phyloP scores from a whole-genome alignment of 805 yeast genomes.

The Teunomyces atbi region DNA sequence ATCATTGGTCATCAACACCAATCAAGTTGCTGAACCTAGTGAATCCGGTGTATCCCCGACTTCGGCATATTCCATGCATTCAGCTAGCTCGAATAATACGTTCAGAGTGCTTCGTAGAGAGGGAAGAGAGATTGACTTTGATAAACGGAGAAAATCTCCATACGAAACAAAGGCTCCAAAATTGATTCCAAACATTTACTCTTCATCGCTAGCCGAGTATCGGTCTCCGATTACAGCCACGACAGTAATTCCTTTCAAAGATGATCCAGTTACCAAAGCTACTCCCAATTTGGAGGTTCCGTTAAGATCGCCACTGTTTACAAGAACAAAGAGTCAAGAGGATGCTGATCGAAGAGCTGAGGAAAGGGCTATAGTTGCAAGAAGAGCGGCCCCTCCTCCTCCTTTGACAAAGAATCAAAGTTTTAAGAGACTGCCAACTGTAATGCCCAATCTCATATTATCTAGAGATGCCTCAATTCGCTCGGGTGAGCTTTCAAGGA shows the following conservation, averaged over 20 bases:
- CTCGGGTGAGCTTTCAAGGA: slow-evolving; percentile 5
- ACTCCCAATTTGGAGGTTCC: neutral
- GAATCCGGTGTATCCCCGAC: neutral
- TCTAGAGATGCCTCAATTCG: slow-evolving; percentile 3
- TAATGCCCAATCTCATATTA: neutral
- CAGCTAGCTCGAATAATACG: slow-evolving; percentile 29
- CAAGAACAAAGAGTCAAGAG: neutral
- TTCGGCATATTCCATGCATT: neutral
- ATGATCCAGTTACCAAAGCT: slow-evolving; percentile 10
- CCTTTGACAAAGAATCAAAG: slow-evolving; percentile 34
- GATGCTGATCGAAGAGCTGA: slow-evolving; percentile 12
- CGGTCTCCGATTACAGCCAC: slow-evolving; percentile 38
- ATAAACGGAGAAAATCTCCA: slow-evolving; percentile 74
- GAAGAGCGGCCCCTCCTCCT: slow-evolving; percentile 71
- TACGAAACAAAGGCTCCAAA: slow-evolving; percentile 47
- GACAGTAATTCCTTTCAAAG: slow-evolving; percentile 27
- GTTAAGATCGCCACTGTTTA: neutral
- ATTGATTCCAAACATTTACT: slow-evolving; percentile 32
- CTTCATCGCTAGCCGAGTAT: slow-evolving; percentile 32
- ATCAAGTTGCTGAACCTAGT: slow-evolving; percentile 1
- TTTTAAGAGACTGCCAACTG: slow-evolving; percentile 9
- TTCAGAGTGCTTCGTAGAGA: slow-evolving; percentile 67
- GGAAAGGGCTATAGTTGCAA: slow-evolving; percentile 52
- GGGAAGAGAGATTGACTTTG: slow-evolving; percentile 77
- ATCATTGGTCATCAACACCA: slow-evolving; percentile 16